phyloP scores from a whole-genome alignment of 306 rosid genomes.

The Rosa rugosa region DNA sequence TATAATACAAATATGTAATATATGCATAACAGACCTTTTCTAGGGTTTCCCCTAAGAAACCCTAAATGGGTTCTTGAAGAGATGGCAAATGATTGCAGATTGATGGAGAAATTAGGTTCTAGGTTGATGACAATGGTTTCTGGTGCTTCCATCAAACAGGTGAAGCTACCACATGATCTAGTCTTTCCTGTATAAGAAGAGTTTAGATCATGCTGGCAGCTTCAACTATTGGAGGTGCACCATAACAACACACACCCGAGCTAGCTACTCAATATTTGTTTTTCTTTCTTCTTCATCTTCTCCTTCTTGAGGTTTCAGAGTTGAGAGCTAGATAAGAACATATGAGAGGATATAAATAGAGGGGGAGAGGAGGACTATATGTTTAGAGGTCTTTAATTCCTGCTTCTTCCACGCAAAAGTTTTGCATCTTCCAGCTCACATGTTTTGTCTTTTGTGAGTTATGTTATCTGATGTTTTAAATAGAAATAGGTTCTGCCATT shows the following conservation, averaged over 20 bases:
- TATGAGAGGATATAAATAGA: conserved; percentile 42
- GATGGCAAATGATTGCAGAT: not conserved
- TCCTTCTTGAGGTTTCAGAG: not conserved
- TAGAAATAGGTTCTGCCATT: not conserved
- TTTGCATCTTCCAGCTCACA: conserved; percentile 15
- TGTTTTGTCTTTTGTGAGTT: conserved; percentile 10
- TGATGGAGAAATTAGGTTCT: conserved; percentile 17
- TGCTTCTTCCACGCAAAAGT: conserved; percentile 2
- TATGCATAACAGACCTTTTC: not conserved
- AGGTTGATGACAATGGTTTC: conserved; percentile 5
- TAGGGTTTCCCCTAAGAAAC: conserved; percentile 9
- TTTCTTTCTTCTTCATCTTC: not conserved
- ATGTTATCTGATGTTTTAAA: conserved; percentile 4
- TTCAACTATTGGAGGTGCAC: conserved; percentile 69
- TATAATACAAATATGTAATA: not conserved
- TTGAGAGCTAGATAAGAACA: conserved; percentile 23
- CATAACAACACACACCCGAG: not conserved
- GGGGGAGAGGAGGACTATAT: not conserved
- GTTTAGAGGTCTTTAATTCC: not conserved
- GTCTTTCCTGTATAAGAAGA: conserved; percentile 31
- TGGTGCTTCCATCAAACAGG: conserved; percentile 67
- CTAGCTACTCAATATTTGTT: not conserved
- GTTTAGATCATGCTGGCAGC: conserved; percentile 98
- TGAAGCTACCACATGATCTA: conserved; percentile 83
- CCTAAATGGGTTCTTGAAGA: conserved; percentile 21